Evolutionary conservation across 495 filamentous ascomycete genomes (phyloP).

Genomic region (Recurvomyces mirabilis): DNA sequence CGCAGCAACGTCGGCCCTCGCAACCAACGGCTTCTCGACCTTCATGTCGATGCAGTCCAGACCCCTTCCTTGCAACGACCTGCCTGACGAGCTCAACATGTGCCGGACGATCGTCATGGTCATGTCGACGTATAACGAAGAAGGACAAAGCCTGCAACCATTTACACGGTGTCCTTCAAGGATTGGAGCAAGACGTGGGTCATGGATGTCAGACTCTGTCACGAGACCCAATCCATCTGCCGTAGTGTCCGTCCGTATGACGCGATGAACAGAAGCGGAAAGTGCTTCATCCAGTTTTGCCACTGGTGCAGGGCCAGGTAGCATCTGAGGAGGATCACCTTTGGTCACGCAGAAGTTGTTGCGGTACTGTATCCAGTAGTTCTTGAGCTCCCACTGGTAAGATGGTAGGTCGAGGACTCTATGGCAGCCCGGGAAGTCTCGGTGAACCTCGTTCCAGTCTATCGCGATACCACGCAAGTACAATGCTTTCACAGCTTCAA

Average conservation of each 20-base stretch:
- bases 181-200: not conserved
- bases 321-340: not conserved
- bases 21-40: slow-evolving; percentile 61
- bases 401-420: slow-evolving; percentile 41
- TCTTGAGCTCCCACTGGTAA: slow-evolving; percentile 71
- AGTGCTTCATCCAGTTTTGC: not conserved
- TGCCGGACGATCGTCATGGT: slow-evolving; percentile 3
- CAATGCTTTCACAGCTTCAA: slow-evolving; percentile 2
- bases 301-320: not conserved
- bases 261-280: slow-evolving; percentile 8
- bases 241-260: slow-evolving; percentile 1
- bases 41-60: slow-evolving; percentile 54
- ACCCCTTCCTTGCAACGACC: slow-evolving; percentile 41
- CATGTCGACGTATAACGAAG: slow-evolving; percentile 12
- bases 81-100: slow-evolving; percentile 14
- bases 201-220: slow-evolving; percentile 8
- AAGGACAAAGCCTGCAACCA: slow-evolving; percentile 3
- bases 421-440: slow-evolving; percentile 9
- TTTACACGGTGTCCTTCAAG: slow-evolving; percentile 9
- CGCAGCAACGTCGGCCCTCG: slow-evolving; percentile 35
- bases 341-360: slow-evolving; percentile 18
- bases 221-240: not conserved
- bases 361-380: slow-evolving; percentile 71
- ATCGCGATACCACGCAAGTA: slow-evolving; percentile 12
- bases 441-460: slow-evolving; percentile 21